Evolutionary conservation across 495 filamentous ascomycete species (phyloP), one percentile per base, ranked within the genome.

Genomic region (Terfezia claveryi): DNA sequence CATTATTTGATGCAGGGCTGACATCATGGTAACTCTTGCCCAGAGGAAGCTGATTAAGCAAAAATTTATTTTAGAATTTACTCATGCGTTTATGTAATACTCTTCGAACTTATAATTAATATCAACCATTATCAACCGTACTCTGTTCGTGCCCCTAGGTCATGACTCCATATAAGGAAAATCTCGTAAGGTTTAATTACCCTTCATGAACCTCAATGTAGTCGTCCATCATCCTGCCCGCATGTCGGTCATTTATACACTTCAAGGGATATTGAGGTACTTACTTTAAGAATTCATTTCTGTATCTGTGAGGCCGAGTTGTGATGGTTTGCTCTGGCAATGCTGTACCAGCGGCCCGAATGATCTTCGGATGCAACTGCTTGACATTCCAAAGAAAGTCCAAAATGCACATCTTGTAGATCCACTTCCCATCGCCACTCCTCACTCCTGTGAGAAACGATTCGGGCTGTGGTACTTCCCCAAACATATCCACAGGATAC

Each of bases 381-480:
- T 58, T 51, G n/a, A 64, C 59, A 57, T 64, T 64, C 62, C 59
- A 65, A 16, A 65, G 58, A 53, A 63, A 65, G 55, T 60, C 61
- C 49, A 65, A 54, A 49, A 64, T 55, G 46, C 51, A 58, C 57
- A 62, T 60, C 23, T 60, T 62, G 41, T 65, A 64, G 36, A 64
- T 62, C 62, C 63, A 64, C 10, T 62, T 62, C 37, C 62, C 62
- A 53, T 64, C 62, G 4, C 56, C 59, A 49, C 62, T 58, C 44
- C 49, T 57, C 23, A 59, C 57, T 8, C 62, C 62, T 9, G 37
- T 54, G 11, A 57, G 32, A 54, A 61, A 64, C 36, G 51, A 57
- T 36, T 53, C 41, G 20, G 53, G 56, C 14, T 51, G 55, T 23
- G 52, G 52, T 49, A 63, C 53, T 52, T 57, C 57, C 49, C 59